Evolutionary conservation across 805 yeast genomes (phyloP), one percentile per base, ranked within the genome.

Genomic region (Isabelozyma gotoi): DNA sequence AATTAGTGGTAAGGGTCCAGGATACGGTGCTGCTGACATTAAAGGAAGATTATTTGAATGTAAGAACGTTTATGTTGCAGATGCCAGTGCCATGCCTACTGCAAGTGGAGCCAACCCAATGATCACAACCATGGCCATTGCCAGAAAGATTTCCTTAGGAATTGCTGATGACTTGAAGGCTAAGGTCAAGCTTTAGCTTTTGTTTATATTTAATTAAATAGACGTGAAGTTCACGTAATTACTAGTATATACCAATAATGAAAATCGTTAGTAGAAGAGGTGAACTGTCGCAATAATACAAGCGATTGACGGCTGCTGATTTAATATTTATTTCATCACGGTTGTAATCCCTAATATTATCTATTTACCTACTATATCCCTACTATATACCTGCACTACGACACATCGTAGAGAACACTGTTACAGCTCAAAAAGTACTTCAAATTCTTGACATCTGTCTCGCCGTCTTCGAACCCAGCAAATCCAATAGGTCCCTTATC

Each of bases 401-500:
- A 4, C 7, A 50, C 42, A 39, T 72, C 72, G 45, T 73, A 76
- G 18, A 68, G 40, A 16, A 77, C 71, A 52, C 84, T 78, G 7
- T 65, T 63, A 47, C 74, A 59, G 47, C 76, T 72, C 27, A 81
- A 53, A 39, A 71, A 73, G 47, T 77, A 76, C 7, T 60, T 57
- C 40, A 78, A 60, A 35, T 69, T 59, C 46, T 70, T 65, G 7
- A 64, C 67, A 19, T 71, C 72, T 6, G 56, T 59, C 14, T 53
- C 58, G 3, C 46, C 60, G 4, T 55, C 57, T 6, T 51, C 56
- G 35, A 57, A 71, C 5, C 76, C 83, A 20, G 81, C 89, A 65
- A 76, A 82, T 16, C 95, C 95, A 15, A 86, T 53, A 0, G 92
- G 92, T 0, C 95, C 95, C 45, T 74, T 71, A 51, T 85, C 91